Evolutionary conservation across 352 stramenopile species (phyloP).

Genomic region (Blastocystis sp.): DNA sequence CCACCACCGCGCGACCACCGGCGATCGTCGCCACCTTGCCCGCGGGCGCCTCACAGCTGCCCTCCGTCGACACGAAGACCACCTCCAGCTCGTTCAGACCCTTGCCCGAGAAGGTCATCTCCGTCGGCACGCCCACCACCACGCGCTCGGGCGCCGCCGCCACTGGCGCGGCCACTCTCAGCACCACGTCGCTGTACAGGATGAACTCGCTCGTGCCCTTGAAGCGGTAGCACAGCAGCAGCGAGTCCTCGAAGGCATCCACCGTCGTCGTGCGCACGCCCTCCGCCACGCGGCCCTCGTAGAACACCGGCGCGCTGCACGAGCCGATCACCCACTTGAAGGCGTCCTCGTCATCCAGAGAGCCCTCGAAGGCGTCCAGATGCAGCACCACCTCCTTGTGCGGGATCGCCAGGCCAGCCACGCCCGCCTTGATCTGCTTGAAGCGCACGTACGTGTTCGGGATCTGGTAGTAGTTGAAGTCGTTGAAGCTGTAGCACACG

Average conservation of each 20-base stretch:
- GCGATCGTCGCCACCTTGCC: background rate
- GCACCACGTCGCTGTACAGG: conserved; percentile 35
- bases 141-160: background rate
- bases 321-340: conserved; percentile 51
- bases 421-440: conserved; percentile 36
- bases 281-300: background rate
- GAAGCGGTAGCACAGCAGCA: conserved; percentile 59
- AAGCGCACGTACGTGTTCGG: conserved; percentile 8
- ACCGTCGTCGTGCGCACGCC: background rate
- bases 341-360: conserved; percentile 2
- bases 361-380: conserved; percentile 28
- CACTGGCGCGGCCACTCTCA: background rate
- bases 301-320: background rate
- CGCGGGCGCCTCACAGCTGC: background rate
- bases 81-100: conserved; percentile 18
- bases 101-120: conserved; percentile 20
- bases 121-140: background rate
- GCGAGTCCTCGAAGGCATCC: conserved; percentile 3
- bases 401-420: conserved; percentile 11
- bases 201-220: conserved; percentile 21
- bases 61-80: conserved; percentile 21
- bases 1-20: background rate
- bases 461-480: background rate
- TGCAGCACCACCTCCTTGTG: background rate
- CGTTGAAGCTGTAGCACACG: conserved; percentile 51